phyloP scores from a whole-genome alignment of 1,139 yeast genomes.

The Saccharomyces hybrid region DNA sequence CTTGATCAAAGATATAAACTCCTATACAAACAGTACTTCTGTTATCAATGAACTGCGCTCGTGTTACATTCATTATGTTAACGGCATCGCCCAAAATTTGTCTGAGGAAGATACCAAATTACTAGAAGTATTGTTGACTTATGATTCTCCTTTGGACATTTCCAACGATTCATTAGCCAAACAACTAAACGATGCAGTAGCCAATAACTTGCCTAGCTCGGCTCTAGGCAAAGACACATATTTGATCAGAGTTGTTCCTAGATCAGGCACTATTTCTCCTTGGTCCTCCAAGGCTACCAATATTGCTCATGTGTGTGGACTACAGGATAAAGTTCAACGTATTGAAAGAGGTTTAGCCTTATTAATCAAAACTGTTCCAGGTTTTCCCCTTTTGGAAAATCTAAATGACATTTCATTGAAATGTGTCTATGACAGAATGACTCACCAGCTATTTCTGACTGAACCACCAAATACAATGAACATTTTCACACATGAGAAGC shows the following conservation, averaged over 20 bases:
- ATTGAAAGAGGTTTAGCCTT: conserved; percentile 87
- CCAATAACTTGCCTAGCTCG: conserved; percentile 16
- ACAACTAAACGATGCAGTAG: conserved; percentile 41
- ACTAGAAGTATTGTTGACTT: conserved; percentile 59
- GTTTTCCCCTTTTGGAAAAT: conserved; percentile 53
- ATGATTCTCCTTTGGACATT: conserved; percentile 60
- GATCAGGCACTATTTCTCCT: conserved; percentile 95
- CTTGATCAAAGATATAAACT: conserved; percentile 65
- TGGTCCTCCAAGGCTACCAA: conserved; percentile 99
- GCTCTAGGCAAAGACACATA: conserved; percentile 45
- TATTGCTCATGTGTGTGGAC: conserved; percentile 83
- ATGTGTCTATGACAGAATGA: conserved; percentile 89
- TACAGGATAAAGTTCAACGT: conserved; percentile 60
- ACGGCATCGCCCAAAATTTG: conserved; percentile 40
- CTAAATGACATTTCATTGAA: conserved; percentile 51
- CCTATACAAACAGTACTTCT: conserved; percentile 40
- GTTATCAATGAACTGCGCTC: conserved; percentile 66
- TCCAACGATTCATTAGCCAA: conserved; percentile 41
- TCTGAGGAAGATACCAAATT: conserved; percentile 39
- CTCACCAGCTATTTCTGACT: conserved; percentile 59
- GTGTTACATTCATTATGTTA: conserved; percentile 74
- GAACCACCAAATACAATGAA: conserved; percentile 58
- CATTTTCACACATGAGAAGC: conserved; percentile 68
- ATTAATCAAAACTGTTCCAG: conserved; percentile 59
- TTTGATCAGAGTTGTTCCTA: conserved; percentile 73